Conservation (phyloP, 2,329 filamentous ascomycete species). For the Sarocladium kiliense region DNA sequence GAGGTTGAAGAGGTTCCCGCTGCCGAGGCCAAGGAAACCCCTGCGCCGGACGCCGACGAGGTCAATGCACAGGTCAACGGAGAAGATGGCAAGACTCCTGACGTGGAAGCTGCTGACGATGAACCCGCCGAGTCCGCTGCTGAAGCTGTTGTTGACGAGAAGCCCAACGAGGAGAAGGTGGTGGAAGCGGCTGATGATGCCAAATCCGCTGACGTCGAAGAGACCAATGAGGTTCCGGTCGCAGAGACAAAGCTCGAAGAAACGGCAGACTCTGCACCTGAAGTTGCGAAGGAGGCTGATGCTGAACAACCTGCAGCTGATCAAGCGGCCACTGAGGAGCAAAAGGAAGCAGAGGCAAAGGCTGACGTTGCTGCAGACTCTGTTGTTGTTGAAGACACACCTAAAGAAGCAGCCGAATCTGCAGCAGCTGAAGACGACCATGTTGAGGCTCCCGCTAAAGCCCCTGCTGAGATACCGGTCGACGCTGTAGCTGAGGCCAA, state of each 20-base stretch:
- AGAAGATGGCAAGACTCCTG: neutral
- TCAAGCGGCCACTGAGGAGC: neutral
- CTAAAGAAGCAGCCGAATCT: slow-evolving; percentile 6
- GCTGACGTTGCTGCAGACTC: slow-evolving; percentile 7
- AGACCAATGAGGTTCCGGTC: neutral
- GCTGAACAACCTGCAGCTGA: slow-evolving; percentile 4
- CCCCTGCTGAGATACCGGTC: slow-evolving; percentile 1
- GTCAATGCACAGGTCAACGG: slow-evolving; percentile 3
- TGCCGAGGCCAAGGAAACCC: neutral
- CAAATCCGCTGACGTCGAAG: neutral
- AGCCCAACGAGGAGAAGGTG: neutral
- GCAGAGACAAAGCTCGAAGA: neutral
- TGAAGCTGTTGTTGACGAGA: neutral
- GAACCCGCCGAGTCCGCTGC: slow-evolving; percentile 2
- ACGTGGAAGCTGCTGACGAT: neutral
- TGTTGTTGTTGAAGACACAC: slow-evolving; percentile 2
- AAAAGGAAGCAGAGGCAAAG: slow-evolving; percentile 13
- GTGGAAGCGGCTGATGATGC: neutral
- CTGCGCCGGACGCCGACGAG: neutral
- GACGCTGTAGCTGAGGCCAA: neutral
- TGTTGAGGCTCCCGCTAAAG: neutral
- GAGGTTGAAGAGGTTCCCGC: neutral
- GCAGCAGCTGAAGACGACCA: neutral
- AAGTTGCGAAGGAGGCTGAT: slow-evolving; percentile 11
- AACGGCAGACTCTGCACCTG: slow-evolving; percentile 6